phyloP scores from a whole-genome alignment of 768 basidiomycete species.

The Agaricus subrufescens region DNA sequence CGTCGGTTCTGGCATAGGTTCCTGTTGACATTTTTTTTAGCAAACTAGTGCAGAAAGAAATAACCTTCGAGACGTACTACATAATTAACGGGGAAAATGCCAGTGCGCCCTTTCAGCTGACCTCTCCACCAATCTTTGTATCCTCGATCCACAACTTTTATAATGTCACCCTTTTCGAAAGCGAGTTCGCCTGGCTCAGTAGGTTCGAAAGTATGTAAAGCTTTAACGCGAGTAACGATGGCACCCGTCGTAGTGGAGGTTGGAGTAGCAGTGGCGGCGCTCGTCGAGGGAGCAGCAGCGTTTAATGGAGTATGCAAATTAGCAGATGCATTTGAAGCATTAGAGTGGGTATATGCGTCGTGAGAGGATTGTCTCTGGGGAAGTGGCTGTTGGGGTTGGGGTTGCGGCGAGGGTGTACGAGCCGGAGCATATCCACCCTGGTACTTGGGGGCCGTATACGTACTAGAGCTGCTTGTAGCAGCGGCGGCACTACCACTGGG shows the following conservation, averaged over 20 bases:
- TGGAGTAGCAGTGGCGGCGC: constrained; percentile 14
- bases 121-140: constrained; percentile 99
- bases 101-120: constrained; percentile 82
- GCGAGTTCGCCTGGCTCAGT: constrained; percentile 86
- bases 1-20: constrained; percentile 82
- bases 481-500: background rate
- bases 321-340: constrained; percentile 2
- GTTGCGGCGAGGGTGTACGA: constrained; percentile 36
- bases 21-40: constrained; percentile 35
- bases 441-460: constrained; percentile 32
- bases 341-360: constrained; percentile 6
- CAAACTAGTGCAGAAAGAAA: background rate
- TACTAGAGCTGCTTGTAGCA: background rate
- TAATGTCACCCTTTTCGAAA: constrained; percentile 89
- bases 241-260: constrained; percentile 12
- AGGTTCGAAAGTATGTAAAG: constrained; percentile 84
- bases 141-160: constrained; percentile 90
- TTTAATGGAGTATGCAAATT: constrained; percentile 6
- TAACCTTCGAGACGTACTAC: constrained; percentile 49
- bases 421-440: constrained; percentile 57
- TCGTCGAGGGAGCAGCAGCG: constrained; percentile 14
- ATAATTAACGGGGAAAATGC: constrained; percentile 97
- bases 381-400: constrained; percentile 11
- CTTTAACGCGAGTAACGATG: constrained; percentile 80
- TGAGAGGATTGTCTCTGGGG: background rate